Conservation (phyloP, 2,329 filamentous ascomycete species). For the Trichoderma oligosporum region DNA sequence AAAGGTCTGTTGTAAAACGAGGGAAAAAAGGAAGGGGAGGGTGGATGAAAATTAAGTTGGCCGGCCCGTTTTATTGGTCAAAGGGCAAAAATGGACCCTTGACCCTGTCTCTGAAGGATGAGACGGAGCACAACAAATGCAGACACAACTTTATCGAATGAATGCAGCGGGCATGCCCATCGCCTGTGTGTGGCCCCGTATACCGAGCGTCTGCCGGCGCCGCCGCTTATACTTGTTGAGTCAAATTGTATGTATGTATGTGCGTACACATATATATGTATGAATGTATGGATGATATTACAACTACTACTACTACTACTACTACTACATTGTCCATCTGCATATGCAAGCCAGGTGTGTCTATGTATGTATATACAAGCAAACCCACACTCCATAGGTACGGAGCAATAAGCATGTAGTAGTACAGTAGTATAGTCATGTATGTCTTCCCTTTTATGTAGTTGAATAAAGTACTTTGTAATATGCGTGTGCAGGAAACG, state of each 20-base stretch:
- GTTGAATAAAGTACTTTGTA: no score
- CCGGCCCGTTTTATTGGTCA: conserved; percentile 9
- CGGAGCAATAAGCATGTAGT: no score
- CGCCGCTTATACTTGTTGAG: no score
- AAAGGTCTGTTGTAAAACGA: neutral
- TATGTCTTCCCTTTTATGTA: no score
- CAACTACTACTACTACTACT: no score
- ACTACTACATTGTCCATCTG: no score
- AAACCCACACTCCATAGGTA: no score
- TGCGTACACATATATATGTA: neutral
- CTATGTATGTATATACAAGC: neutral
- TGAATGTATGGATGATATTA: neutral
- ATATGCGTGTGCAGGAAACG: neutral
- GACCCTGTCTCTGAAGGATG: conserved; percentile 24
- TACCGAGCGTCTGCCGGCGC: conserved; percentile 1
- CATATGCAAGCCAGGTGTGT: neutral
- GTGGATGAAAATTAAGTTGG: neutral
- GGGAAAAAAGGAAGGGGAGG: neutral
- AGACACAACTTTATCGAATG: conserved; percentile 1
- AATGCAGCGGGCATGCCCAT: conserved; percentile 13
- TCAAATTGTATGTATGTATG: neutral
- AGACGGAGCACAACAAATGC: conserved; percentile 5
- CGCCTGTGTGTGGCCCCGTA: neutral
- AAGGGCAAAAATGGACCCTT: conserved; percentile 16
- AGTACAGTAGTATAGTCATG: no score